Evolutionary conservation across 768 basidiomycete genomes (phyloP).

Genomic region (Lactarius sanguifluus): DNA sequence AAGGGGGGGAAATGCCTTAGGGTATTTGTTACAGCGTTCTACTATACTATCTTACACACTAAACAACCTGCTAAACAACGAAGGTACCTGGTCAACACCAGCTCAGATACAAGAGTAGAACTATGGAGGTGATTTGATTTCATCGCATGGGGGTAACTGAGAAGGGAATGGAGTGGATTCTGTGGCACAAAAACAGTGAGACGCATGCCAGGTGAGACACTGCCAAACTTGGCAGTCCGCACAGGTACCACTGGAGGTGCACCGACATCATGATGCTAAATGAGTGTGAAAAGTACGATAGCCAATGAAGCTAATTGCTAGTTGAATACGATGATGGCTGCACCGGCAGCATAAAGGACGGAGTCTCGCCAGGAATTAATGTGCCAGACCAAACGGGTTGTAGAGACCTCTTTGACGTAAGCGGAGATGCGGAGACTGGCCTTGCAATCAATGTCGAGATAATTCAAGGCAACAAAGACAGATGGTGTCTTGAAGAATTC

Average conservation of each 20-base stretch:
- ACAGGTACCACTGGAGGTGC: neutral
- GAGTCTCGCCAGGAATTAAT: neutral
- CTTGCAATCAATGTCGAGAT: neutral
- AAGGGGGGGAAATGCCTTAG: too few species aligned
- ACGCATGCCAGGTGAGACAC: neutral
- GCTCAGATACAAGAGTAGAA: neutral
- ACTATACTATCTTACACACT: too few species aligned
- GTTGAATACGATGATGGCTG: too few species aligned
- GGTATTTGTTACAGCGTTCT: too few species aligned
- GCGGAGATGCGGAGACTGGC: neutral
- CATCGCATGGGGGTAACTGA: neutral
- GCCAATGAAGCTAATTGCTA: too few species aligned
- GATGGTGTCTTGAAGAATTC: neutral
- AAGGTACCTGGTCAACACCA: neutral
- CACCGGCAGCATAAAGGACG: too few species aligned
- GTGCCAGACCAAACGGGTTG: neutral
- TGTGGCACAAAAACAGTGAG: neutral
- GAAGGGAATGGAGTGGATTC: neutral
- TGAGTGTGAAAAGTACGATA: neutral
- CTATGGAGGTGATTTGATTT: neutral
- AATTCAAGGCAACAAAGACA: neutral
- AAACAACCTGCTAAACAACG: neutral
- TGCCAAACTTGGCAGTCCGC: too few species aligned
- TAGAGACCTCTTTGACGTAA: neutral
- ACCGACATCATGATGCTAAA: neutral